Conservation (phyloP, 768 basidiomycete genomes). For the Suillus bovinus region DNA sequence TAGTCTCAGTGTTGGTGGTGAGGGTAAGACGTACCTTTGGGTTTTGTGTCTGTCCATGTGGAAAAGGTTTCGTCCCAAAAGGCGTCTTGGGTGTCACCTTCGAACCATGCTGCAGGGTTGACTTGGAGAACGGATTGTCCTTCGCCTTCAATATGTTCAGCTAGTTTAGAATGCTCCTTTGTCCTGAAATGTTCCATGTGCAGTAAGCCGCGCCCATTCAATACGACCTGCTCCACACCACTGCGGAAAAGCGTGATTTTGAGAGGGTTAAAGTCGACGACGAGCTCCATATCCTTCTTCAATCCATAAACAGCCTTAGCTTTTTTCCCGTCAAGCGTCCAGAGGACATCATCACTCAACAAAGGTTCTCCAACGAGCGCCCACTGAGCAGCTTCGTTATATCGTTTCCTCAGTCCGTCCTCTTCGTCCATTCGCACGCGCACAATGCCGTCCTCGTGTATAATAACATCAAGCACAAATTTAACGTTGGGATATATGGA, state of each 20-base stretch:
- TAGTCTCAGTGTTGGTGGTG: not conserved
- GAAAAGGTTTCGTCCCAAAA: constrained; percentile 90
- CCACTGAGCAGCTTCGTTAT: constrained; percentile 93
- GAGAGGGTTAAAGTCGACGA: constrained; percentile 75
- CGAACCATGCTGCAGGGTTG: constrained; percentile 77
- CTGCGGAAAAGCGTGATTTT: constrained; percentile 68
- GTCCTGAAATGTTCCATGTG: constrained; percentile 98
- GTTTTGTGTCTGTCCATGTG: constrained; percentile 90
- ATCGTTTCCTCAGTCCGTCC: constrained; percentile 74
- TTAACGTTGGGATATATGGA: constrained; percentile 81
- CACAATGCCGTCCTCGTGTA: constrained; percentile 87
- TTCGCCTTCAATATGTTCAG: constrained; percentile 31
- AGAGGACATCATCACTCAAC: constrained; percentile 58
- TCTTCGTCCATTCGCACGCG: constrained; percentile 94
- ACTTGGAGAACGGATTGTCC: constrained; percentile 55
- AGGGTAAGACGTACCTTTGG: constrained; percentile 67
- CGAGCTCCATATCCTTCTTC: constrained; percentile 62
- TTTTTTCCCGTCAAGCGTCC: constrained; percentile 66
- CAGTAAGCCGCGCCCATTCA: constrained; percentile 87
- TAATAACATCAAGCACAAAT: constrained; percentile 79
- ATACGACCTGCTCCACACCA: constrained; percentile 80
- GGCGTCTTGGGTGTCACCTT: constrained; percentile 79
- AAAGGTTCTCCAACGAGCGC: constrained; percentile 74
- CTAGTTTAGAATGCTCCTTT: constrained; percentile 47
- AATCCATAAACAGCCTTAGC: constrained; percentile 65